Base-by-base conservation (phyloP, 306 rosid species). In the Quercus berberidifolia region DNA sequence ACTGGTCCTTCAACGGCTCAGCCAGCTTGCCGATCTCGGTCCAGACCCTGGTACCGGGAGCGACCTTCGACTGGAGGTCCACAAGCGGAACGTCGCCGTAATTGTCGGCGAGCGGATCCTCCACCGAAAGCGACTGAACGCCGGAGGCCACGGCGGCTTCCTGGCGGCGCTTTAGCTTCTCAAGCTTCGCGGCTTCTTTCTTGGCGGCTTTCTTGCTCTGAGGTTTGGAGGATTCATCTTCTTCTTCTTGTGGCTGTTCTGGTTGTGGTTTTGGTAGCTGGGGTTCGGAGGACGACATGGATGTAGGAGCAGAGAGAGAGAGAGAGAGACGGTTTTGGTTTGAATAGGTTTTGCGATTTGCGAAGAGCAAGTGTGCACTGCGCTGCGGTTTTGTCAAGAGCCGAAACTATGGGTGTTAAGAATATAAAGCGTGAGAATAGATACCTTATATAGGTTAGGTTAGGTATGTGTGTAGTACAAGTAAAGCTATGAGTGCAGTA, bases 181-280 rank as follows among this genome's bases (percentile, higher is more conserved):
- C 98, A 20, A 38, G 89, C 86, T 91, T 95, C 14, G 90, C 95
- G 3, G 97, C 95, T 75, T 95, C 99, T 76, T 93, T 95, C 82
- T 93, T 96, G 0, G 95, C 91, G 0, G 97, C 96, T 74, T 91
- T 96, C 81, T 96, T 96, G 94, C 97, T 96, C 2, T 74, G 19
- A 1, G 91, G 67, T 19, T 82, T 75, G 9, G 85, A 59, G 18
- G 84, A 74, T 28, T 87, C 91, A 1, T 87, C 94, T 0, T 11
- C 85, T 14, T 14, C 87, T 9, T 52, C 58, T 3, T 33, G 1
- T 11, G 23, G 23, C 23, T 76, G 55, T 20, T 60, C 59, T 17
- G 87, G 71, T 18, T 79, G 70, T 3, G 67, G 26, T 1, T 49
- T 11, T 49, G 72, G 55, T 1, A 78, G 11, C 46, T 41, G 3